A percentile compares a stretch with the other conserved stretches of the same genome.
Conservation (phyloP, 1,139 yeast species). For the Sugiyamaella grinbergsii region DNA sequence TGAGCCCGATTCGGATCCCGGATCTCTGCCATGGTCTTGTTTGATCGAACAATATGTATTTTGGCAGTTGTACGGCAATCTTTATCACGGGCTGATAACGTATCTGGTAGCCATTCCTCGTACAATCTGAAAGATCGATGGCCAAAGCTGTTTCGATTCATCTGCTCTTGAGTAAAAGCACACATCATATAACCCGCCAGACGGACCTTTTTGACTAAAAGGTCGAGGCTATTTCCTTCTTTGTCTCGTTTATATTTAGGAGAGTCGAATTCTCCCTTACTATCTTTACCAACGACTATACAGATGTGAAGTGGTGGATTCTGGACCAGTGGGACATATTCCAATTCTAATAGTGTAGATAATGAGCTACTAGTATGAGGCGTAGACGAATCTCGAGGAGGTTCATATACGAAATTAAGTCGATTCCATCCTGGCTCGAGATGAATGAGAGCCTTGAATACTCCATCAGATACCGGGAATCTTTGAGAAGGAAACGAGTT, state of each 20-base stretch:
- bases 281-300: constrained; percentile 74
- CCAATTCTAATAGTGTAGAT: constrained; percentile 42
- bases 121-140: constrained; percentile 75
- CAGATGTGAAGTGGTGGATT: constrained; percentile 84
- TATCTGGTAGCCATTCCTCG: constrained; percentile 62
- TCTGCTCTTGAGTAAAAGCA: constrained; percentile 90
- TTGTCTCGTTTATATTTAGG: constrained; percentile 56
- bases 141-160: constrained; percentile 78
- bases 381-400: constrained; percentile 23
- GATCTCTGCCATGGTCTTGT: constrained; percentile 67
- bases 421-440: constrained; percentile 59
- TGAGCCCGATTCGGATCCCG: constrained; percentile 83
- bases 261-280: constrained; percentile 71
- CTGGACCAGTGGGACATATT: constrained; percentile 60
- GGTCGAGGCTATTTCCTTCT: constrained; percentile 69
- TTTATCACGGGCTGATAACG: constrained; percentile 51
- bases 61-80: constrained; percentile 64
- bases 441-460: constrained; percentile 75
- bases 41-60: constrained; percentile 70
- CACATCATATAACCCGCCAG: constrained; percentile 90
- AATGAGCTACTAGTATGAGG: constrained; percentile 21
- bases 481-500: constrained; percentile 68
- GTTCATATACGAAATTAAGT: constrained; percentile 37
- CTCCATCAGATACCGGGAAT: constrained; percentile 67
- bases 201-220: constrained; percentile 77